These are phyloP conservation scores for Alternaria tenuissima DNA, from an alignment of 2,329 filamentous ascomycete species.

Conservation along the genomic window DNA sequence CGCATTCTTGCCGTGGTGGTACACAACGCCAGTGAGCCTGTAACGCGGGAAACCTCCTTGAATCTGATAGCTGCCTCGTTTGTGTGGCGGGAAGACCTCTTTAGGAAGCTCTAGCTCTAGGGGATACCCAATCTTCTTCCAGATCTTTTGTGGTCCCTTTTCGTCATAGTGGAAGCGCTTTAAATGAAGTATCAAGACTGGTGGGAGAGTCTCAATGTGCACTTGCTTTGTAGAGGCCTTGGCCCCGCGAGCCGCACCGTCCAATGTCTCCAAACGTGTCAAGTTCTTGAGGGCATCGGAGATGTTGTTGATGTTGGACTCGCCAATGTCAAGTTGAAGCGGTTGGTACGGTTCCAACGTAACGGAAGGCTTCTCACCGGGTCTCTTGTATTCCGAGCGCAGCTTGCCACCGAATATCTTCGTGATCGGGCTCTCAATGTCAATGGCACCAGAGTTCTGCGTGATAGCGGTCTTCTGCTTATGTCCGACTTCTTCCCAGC, in stretches of 20 bases:
- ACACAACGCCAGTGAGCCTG: constrained; percentile 86
- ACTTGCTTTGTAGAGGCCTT: constrained; percentile 89
- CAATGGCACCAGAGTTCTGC: constrained; percentile 79
- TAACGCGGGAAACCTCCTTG: constrained; percentile 82
- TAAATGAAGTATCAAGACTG: constrained; percentile 90
- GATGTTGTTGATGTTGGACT: constrained; percentile 86
- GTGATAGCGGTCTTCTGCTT: constrained; percentile 90
- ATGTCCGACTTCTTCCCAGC: constrained; percentile 94
- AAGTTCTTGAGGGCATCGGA: constrained; percentile 87
- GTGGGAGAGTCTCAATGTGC: constrained; percentile 89
- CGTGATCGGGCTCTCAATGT: constrained; percentile 81
- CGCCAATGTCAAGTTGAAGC: constrained; percentile 91
- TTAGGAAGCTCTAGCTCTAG: constrained; percentile 92
- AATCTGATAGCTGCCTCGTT: constrained; percentile 69
- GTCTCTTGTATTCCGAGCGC: constrained; percentile 86
- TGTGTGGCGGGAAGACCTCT: constrained; percentile 83
- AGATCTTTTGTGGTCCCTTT: constrained; percentile 92
- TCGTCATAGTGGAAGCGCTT: constrained; percentile 98
- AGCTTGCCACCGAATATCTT: constrained; percentile 94
- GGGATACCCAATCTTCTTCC: constrained; percentile 97
- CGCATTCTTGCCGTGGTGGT: constrained; percentile 97
- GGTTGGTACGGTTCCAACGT: constrained; percentile 94
- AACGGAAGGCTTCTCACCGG: constrained; percentile 87
- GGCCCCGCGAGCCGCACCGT: constrained; percentile 80
- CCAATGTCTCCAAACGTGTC: constrained; percentile 82